Conservation (phyloP, 2,329 filamentous ascomycete genomes). For the Rhynchosporium secalis region DNA sequence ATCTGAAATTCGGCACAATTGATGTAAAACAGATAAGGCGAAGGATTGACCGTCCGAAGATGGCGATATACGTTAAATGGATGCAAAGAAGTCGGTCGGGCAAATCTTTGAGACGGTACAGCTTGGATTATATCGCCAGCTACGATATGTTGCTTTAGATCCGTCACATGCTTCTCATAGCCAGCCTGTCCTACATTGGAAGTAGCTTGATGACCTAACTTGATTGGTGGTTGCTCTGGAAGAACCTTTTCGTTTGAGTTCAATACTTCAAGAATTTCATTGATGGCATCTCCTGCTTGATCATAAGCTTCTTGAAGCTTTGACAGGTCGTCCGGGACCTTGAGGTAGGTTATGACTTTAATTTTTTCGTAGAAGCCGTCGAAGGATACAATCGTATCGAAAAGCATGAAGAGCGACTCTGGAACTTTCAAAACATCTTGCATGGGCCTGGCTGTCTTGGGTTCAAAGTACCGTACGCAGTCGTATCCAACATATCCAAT, state of each 20-base stretch:
- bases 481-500: conserved; percentile 98
- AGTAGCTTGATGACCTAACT: conserved; percentile 73
- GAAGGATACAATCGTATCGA: conserved; percentile 90
- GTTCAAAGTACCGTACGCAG: conserved; percentile 96
- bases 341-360: conserved; percentile 90
- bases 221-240: conserved; percentile 73
- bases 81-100: conserved; percentile 84
- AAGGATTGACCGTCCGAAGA: conserved; percentile 94
- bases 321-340: conserved; percentile 59
- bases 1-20: conserved; percentile 92
- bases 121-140: conserved; percentile 96
- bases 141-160: conserved; percentile 86
- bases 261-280: conserved; percentile 68
- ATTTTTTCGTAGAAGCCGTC: conserved; percentile 92
- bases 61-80: conserved; percentile 98
- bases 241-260: conserved; percentile 74
- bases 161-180: conserved; percentile 86
- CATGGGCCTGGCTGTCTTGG: conserved; percentile 86
- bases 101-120: conserved; percentile 90
- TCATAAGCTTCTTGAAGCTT: conserved; percentile 69
- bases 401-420: conserved; percentile 96
- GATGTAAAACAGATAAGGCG: conserved; percentile 95
- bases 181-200: conserved; percentile 89
- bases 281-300: conserved; percentile 63
- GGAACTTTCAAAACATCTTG: conserved; percentile 87